Base-by-base conservation (phyloP, 2,329 filamentous ascomycete genomes). In the Calonectria pauciramosa region DNA sequence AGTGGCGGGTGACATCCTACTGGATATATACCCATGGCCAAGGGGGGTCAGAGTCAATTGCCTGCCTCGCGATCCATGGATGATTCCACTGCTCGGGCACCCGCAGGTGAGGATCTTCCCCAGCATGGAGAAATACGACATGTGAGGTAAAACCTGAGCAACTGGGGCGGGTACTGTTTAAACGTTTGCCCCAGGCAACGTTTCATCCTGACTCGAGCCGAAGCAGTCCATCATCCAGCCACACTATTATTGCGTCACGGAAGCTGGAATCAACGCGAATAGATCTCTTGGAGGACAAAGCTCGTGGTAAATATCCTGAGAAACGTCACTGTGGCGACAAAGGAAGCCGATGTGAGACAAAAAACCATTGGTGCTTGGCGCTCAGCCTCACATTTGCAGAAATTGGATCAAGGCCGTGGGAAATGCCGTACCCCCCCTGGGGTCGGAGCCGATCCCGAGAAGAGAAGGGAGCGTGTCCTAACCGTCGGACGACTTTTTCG, bases 21-120 rank as follows among this genome's bases (percentile, higher is more conserved):
- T 63, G 56, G 56, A 41, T 28, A 41, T 30, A 20, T 41, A 41
- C 36, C 56, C 56, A 28, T 63, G 56, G 56, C 38, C 20, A 34
- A 41, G 30, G 30, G 8, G 56, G 56, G 56, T 63, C 56, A 41
- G 8, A 41, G 20, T 14, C 13, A 9, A 36, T 63, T 63, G 56
- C 56, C 56, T 63, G 56, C 56, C 56, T 63, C 56, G 56, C 26
- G 38, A 63, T 63, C 56, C 56, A 63, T 63, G 56, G 23, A 41
- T 63, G 56, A 63, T 41, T 63, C 34, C 56, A 63, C 36, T 30
- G 36, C 38, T 41, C 26, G 23, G 16, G 14, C 36, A 28, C 34
- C 36, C 36, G 20, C 34, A 63, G 23, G 7, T 9, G n/a, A 63
- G 23, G 16, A 41, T 63, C n/a, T 60, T 60, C 30, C 34, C 56